phyloP scores from a whole-genome alignment of 1,284 basidiomycete genomes.

The Lignosus rhinocerotis region DNA sequence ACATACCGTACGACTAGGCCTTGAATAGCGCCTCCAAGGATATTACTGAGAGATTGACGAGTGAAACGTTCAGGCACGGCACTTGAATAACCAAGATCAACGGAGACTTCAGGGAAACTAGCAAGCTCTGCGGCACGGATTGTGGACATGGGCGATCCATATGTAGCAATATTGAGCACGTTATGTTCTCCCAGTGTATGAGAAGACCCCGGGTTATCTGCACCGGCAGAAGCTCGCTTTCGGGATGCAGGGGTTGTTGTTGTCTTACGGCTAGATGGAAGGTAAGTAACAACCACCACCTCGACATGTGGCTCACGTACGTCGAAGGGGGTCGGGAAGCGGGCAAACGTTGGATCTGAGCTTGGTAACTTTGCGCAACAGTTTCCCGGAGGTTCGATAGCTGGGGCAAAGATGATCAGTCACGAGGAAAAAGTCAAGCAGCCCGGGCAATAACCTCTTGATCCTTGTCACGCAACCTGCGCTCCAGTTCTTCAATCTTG shows the following conservation, averaged over 20 bases:
- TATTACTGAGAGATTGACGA: conserved; percentile 19
- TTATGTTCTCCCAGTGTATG: background rate
- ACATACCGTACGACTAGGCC: conserved; percentile 23
- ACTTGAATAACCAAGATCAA: conserved; percentile 12
- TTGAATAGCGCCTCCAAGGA: conserved; percentile 23
- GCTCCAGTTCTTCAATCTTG: conserved; percentile 17
- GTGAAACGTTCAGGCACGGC: conserved; percentile 16
- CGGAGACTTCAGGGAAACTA: conserved; percentile 12
- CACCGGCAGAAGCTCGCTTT: conserved; percentile 4
- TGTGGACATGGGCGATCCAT: conserved; percentile 17
- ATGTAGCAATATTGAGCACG: conserved; percentile 10
- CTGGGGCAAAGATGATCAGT: background rate
- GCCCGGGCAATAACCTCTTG: conserved; percentile 1
- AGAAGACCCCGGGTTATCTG: background rate
- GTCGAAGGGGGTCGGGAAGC: conserved; percentile 9
- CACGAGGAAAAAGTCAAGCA: background rate
- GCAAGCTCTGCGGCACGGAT: conserved; percentile 10
- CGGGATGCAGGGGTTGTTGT: background rate
- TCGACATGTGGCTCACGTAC: background rate
- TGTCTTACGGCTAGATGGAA: background rate
- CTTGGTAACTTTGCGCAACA: background rate
- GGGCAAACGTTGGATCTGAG: background rate
- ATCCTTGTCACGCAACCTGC: conserved; percentile 2
- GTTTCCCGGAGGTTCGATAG: conserved; percentile 1
- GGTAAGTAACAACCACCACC: background rate